phyloP scores from a whole-genome alignment of 306 rosid genomes.

The Vigna radiata region DNA sequence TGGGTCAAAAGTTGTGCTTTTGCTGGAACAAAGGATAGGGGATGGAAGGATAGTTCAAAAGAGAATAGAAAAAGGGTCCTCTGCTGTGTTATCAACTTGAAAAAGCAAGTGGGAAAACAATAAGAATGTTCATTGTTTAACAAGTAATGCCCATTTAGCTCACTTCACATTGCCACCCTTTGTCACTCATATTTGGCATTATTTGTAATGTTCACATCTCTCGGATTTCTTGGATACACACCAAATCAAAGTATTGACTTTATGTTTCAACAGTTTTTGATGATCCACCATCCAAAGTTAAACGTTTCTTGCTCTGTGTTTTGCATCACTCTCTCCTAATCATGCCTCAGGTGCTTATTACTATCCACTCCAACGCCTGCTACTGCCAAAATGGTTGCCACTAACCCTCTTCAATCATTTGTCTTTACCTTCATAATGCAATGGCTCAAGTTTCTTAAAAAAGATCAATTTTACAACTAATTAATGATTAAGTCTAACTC shows the following conservation, averaged over 20 bases:
- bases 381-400: slow-evolving; percentile 36
- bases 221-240: slow-evolving; percentile 14
- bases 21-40: slow-evolving; percentile 47
- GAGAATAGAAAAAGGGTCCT: slow-evolving; percentile 40
- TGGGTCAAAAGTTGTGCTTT: slow-evolving; percentile 56
- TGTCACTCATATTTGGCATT: slow-evolving; percentile 36
- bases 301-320: slow-evolving; percentile 34
- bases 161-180: slow-evolving; percentile 26
- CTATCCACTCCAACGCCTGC: slow-evolving; percentile 13
- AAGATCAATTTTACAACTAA: slow-evolving; percentile 9
- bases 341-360: slow-evolving; percentile 24
- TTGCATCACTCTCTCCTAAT: neutral
- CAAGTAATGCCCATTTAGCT: slow-evolving; percentile 4
- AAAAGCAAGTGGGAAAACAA: slow-evolving; percentile 63
- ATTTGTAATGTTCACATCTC: slow-evolving; percentile 34
- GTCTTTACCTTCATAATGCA: slow-evolving; percentile 4
- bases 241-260: slow-evolving; percentile 15
- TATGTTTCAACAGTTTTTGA: slow-evolving; percentile 10
- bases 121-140: slow-evolving; percentile 47
- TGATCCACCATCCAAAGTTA: neutral
- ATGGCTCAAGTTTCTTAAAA: neutral
- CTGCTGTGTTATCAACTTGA: slow-evolving; percentile 34
- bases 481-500: neutral
- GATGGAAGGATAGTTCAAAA: slow-evolving; percentile 45
- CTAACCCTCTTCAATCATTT: neutral